Evolutionary conservation across 2,329 filamentous ascomycete genomes (phyloP).

Genomic region (Alternaria novae-zelandiae): DNA sequence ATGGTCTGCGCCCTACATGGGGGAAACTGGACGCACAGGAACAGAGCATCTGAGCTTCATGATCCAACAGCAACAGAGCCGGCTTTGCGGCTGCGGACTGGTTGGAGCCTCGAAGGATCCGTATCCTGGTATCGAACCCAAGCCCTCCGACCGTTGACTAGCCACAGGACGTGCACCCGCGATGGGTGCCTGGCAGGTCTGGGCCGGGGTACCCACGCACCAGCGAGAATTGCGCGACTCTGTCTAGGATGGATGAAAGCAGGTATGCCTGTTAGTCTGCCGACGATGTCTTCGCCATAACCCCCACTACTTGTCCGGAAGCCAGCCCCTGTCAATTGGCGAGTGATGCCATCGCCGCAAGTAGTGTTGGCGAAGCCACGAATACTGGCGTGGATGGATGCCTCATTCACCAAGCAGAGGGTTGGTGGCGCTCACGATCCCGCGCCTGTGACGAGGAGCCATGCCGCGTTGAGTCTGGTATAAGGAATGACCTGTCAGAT

Average conservation of each 20-base stretch:
- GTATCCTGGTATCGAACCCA: conserved; percentile 40
- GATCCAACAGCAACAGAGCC: conserved; percentile 40
- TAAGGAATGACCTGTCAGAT: conserved; percentile 32
- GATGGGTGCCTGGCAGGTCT: conserved; percentile 27
- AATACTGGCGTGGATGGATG: conserved; percentile 20
- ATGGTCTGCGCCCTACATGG: conserved; percentile 45
- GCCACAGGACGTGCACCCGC: conserved; percentile 34
- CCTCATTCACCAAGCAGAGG: conserved; percentile 24
- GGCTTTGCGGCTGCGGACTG: conserved; percentile 46
- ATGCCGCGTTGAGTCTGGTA: conserved; percentile 33
- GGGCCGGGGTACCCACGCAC: conserved; percentile 33
- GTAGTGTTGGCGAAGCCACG: conserved; percentile 22
- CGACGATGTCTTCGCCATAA: neutral
- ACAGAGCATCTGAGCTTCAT: conserved; percentile 40
- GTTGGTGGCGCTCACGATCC: conserved; percentile 40
- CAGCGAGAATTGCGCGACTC: conserved; percentile 29
- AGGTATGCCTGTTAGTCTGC: conserved; percentile 3
- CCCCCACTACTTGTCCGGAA: neutral
- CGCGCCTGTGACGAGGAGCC: conserved; percentile 30
- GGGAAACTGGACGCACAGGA: conserved; percentile 42
- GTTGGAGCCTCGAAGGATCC: conserved; percentile 49
- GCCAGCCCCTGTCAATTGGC: conserved; percentile 8
- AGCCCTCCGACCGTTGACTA: conserved; percentile 47
- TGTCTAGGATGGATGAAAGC: conserved; percentile 11
- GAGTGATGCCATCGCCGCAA: conserved; percentile 9